A percentile compares a stretch with the other conserved stretches of the same genome.
phyloP scores from a whole-genome alignment of 352 stramenopile genomes.

The Phytophthora hybrid region DNA sequence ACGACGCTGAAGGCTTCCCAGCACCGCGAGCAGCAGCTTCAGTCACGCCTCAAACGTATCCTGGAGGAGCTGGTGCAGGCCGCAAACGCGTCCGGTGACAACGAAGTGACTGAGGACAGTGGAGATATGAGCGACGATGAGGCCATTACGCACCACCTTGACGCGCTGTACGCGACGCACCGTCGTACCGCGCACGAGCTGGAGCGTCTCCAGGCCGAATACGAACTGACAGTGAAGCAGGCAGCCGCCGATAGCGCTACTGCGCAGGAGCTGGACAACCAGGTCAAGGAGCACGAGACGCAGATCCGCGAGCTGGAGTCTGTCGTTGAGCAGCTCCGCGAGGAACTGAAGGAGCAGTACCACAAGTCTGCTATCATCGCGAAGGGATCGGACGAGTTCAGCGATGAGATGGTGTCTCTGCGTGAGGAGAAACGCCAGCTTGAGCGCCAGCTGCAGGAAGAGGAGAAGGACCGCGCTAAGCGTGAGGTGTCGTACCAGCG shows the following conservation, averaged over 20 bases:
- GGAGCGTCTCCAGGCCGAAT: conserved; percentile 56
- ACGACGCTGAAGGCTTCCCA: conserved; percentile 48
- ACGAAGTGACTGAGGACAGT: conserved; percentile 31
- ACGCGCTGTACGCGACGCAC: conserved; percentile 49
- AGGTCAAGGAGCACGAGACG: conserved; percentile 48
- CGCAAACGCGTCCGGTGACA: conserved; percentile 34
- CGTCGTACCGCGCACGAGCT: conserved; percentile 45
- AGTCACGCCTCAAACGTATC: conserved; percentile 53
- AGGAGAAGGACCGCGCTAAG: conserved; percentile 50
- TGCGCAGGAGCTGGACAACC: conserved; percentile 46
- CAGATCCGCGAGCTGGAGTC: conserved; percentile 61
- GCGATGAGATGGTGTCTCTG: conserved; percentile 54
- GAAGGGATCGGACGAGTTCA: conserved; percentile 53
- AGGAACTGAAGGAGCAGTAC: conserved; percentile 63
- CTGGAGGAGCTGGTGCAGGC: conserved; percentile 53
- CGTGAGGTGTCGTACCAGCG: conserved; percentile 52
- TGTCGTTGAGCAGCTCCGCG: conserved; percentile 46
- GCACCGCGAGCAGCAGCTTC: conserved; percentile 54
- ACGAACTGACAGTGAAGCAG: conserved; percentile 53
- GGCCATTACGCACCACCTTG: conserved; percentile 43
- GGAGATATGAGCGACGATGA: conserved; percentile 42
- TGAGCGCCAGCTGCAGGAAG: conserved; percentile 47
- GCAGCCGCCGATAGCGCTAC: conserved; percentile 42
- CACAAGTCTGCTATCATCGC: conserved; percentile 49
- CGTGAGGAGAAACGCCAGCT: conserved; percentile 51